Evolutionary conservation across 306 rosid species (phyloP).

Genomic region (Vigna radiata): DNA sequence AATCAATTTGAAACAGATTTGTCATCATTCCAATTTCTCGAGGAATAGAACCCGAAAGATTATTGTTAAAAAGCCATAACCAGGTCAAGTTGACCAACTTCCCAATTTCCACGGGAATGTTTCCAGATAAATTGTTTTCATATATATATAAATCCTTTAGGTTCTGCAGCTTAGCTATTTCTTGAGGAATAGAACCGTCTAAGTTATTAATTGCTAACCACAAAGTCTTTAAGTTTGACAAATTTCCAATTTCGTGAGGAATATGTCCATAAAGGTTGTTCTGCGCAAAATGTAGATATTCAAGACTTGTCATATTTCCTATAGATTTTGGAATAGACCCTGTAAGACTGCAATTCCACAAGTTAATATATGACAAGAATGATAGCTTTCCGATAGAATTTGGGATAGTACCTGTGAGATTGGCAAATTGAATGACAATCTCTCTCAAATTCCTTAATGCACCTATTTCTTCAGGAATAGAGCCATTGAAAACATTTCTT

Average conservation of each 20-base stretch:
- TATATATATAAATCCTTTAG: neutral
- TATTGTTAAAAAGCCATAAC: rapidly evolving
- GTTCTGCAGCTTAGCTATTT: neutral
- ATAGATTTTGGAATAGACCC: slow-evolving; percentile 32
- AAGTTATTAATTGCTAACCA: neutral
- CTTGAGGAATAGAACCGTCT: slow-evolving; percentile 2
- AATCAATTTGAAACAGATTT: neutral
- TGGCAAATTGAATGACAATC: neutral
- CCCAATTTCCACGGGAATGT: neutral
- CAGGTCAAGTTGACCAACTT: neutral
- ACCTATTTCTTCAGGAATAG: slow-evolving; percentile 25
- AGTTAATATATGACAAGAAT: neutral
- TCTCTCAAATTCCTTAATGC: neutral
- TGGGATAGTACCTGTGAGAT: slow-evolving; percentile 11
- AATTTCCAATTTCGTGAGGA: slow-evolving; percentile 10
- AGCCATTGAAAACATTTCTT: neutral
- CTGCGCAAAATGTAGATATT: too few species aligned
- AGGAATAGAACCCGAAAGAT: slow-evolving; percentile 16
- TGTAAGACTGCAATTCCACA: neutral
- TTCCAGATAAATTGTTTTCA: neutral
- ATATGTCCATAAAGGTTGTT: too few species aligned
- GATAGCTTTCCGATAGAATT: neutral
- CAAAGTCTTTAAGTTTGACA: neutral
- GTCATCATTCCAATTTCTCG: slow-evolving; percentile 12
- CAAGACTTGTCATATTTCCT: too few species aligned